Evolutionary conservation across 805 yeast genomes (phyloP).

Genomic region (Yarrowia yakushimensis): DNA sequence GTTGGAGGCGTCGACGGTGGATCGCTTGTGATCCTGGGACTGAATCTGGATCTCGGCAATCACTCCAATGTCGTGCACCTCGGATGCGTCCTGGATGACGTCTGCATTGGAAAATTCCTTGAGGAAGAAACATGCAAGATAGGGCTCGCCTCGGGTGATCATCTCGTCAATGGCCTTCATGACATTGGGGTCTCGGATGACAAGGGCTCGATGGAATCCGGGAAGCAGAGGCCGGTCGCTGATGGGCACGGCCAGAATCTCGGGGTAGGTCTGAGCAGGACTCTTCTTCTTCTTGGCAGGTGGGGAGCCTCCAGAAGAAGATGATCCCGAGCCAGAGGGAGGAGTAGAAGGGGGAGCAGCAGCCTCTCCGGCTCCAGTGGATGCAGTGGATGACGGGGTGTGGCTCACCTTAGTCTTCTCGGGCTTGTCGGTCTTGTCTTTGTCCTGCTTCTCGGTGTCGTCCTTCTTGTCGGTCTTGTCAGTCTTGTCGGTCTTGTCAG

Average conservation of each 20-base stretch:
- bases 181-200: constrained; percentile 22
- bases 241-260: constrained; percentile 20
- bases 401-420: neutral
- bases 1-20: constrained; percentile 21
- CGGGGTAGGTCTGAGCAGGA: constrained; percentile 22
- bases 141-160: constrained; percentile 22
- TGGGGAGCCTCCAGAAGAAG: neutral
- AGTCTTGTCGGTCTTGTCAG: neutral
- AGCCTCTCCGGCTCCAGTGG: neutral
- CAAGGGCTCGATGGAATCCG: constrained; percentile 20
- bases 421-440: constrained; percentile 7
- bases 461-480: constrained; percentile 12
- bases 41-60: constrained; percentile 24
- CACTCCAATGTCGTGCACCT: constrained; percentile 23
- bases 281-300: constrained; percentile 3
- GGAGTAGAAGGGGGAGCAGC: neutral
- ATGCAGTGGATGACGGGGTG: neutral
- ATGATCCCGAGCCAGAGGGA: constrained; percentile 15
- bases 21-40: constrained; percentile 23
- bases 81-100: constrained; percentile 22
- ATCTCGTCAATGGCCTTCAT: constrained; percentile 24
- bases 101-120: constrained; percentile 20
- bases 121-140: constrained; percentile 21
- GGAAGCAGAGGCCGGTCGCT: constrained; percentile 21
- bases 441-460: neutral